Evolutionary conservation across 139 green algal genomes (phyloP).

Genomic region (Klebsormidium nitens): DNA sequence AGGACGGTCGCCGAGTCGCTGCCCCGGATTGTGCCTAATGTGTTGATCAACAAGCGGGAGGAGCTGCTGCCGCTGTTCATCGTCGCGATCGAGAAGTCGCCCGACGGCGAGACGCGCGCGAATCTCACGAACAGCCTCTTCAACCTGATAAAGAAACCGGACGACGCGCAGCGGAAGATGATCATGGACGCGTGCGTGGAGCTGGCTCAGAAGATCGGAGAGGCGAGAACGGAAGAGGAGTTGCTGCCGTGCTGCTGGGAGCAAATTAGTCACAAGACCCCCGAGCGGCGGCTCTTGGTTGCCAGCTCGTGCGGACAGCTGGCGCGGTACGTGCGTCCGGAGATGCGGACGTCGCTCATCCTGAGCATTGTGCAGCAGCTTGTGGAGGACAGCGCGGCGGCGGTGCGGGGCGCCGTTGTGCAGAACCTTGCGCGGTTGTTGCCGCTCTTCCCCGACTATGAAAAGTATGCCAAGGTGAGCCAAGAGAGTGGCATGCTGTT

Average conservation of each 20-base stretch:
- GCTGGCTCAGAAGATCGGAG: slow-evolving; percentile 22
- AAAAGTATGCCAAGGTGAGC: slow-evolving; percentile 42
- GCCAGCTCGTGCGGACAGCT: slow-evolving; percentile 29
- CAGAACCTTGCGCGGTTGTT: slow-evolving; percentile 31
- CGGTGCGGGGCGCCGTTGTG: slow-evolving; percentile 30
- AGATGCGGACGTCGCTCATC: slow-evolving; percentile 31
- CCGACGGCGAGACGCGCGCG: slow-evolving; percentile 14
- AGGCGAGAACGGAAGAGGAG: slow-evolving; percentile 24
- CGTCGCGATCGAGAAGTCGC: slow-evolving; percentile 24
- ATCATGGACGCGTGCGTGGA: slow-evolving; percentile 25
- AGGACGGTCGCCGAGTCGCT: slow-evolving; percentile 27
- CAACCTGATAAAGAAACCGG: slow-evolving; percentile 40
- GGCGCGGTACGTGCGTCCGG: slow-evolving; percentile 19
- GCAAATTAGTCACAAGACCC: slow-evolving; percentile 35
- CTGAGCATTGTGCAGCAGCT: slow-evolving; percentile 32
- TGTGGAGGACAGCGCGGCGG: slow-evolving; percentile 12
- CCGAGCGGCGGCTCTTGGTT: slow-evolving; percentile 35
- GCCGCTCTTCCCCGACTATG: slow-evolving; percentile 15
- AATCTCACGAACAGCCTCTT: slow-evolving; percentile 28
- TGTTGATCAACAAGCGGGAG: slow-evolving; percentile 41
- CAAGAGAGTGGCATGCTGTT: no score
- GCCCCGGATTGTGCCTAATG: slow-evolving; percentile 34
- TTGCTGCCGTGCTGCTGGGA: slow-evolving; percentile 37
- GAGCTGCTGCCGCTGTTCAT: slow-evolving; percentile 40
- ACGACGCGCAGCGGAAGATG: slow-evolving; percentile 19